Percentiles rank a stretch among this genome's conserved stretches.
Evolutionary conservation across 768 basidiomycete species (phyloP).

Genomic region (Coprinopsis strossmayeri): DNA sequence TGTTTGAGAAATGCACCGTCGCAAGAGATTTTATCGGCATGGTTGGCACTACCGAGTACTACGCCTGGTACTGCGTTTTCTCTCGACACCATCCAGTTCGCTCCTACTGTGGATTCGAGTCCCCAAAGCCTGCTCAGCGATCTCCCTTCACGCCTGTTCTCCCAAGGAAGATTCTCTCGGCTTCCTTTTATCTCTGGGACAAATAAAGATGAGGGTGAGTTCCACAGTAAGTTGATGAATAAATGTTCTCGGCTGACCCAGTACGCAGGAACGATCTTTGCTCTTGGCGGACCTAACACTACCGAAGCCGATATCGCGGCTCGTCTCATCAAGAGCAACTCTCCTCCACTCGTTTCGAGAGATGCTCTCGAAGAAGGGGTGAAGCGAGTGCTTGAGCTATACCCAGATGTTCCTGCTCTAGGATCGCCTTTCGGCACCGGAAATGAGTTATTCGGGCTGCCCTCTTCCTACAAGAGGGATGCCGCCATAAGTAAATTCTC

Average conservation of each 20-base stretch:
- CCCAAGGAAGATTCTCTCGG: conserved; percentile 20
- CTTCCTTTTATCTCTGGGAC: conserved; percentile 42
- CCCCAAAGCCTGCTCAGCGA: conserved; percentile 32
- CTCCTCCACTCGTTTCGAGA: not conserved
- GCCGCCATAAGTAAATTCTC: conserved; percentile 22
- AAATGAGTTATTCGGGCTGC: conserved; percentile 15
- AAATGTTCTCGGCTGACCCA: too few relatives aligned
- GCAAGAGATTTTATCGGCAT: conserved; percentile 18
- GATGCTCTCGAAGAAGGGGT: conserved; percentile 9
- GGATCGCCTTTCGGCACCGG: conserved; percentile 44
- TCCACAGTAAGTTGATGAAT: too few relatives aligned
- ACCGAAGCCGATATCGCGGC: not conserved
- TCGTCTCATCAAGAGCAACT: not conserved
- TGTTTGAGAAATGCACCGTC: conserved; percentile 22
- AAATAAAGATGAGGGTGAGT: conserved; percentile 39
- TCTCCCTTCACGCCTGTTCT: conserved; percentile 26
- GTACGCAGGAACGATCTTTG: not conserved
- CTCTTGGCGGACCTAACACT: not conserved
- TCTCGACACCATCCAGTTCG: conserved; percentile 21
- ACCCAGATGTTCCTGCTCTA: conserved; percentile 33
- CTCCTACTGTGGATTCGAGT: conserved; percentile 34
- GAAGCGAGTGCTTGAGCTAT: conserved; percentile 26
- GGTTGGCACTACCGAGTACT: conserved; percentile 13
- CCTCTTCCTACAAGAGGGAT: conserved; percentile 24
- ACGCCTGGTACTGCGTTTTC: not conserved